Conservation (phyloP, 2,329 filamentous ascomycete species). For the Penicillium sclerotiorum region DNA sequence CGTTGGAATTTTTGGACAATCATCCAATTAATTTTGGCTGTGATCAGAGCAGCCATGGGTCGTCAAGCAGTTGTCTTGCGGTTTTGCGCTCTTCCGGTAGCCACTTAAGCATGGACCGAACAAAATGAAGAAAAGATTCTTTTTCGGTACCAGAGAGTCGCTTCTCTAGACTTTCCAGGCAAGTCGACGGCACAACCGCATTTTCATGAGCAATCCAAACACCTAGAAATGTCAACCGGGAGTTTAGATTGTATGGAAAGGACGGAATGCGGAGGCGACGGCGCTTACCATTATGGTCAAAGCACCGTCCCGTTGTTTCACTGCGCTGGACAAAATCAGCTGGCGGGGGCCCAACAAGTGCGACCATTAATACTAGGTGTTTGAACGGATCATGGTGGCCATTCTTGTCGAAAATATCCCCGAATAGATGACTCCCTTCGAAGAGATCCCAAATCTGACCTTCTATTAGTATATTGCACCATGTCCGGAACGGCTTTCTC, state of each 20-base stretch:
- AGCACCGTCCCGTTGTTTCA: constrained; percentile 32
- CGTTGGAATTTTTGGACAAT: too few relatives aligned
- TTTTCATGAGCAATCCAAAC: constrained; percentile 27
- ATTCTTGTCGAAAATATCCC: constrained; percentile 35
- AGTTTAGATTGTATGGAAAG: constrained; percentile 1
- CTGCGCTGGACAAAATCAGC: constrained; percentile 28
- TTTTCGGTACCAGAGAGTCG: constrained; percentile 32
- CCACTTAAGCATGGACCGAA: constrained; percentile 43
- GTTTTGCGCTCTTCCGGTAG: constrained; percentile 41
- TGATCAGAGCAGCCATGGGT: constrained; percentile 30
- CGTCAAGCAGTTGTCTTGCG: constrained; percentile 41
- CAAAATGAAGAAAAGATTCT: constrained; percentile 37
- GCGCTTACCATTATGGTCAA: constrained; percentile 26
- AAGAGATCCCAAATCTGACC: constrained; percentile 53
- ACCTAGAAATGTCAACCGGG: constrained; percentile 19
- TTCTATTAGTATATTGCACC: constrained; percentile 14
- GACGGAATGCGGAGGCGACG: background rate
- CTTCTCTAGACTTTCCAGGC: constrained; percentile 22
- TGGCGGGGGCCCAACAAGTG: constrained; percentile 30
- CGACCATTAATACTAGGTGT: constrained; percentile 31
- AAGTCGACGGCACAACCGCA: constrained; percentile 22
- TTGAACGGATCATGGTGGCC: constrained; percentile 28
- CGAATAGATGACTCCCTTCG: constrained; percentile 44
- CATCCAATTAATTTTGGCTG: constrained; percentile 2
- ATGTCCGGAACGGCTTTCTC: constrained; percentile 14